These are phyloP conservation scores for Pseudozyma pruni DNA, from an alignment of 1,284 basidiomycete genomes.

Conservation along the genomic window DNA sequence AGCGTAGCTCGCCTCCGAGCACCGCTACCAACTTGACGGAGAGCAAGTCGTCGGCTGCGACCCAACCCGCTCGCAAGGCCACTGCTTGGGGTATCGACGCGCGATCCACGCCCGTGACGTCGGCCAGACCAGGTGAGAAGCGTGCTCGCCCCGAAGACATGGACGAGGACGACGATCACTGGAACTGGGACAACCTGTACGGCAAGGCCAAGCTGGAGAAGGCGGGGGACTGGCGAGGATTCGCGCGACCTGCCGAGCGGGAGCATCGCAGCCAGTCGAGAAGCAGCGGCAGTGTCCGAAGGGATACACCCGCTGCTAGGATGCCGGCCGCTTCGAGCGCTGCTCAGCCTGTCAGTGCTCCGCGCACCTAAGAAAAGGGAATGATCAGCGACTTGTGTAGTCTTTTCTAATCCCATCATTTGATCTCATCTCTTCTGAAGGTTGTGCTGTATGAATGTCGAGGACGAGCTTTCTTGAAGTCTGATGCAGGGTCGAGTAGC, in stretches of 20 bases:
- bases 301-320: conserved; percentile 11
- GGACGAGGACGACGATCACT: conserved; percentile 49
- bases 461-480: too few species aligned
- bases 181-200: conserved; percentile 51
- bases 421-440: neutral
- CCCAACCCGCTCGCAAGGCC: conserved; percentile 28
- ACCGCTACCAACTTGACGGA: conserved; percentile 7
- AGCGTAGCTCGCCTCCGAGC: conserved; percentile 38
- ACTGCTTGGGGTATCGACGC: conserved; percentile 49
- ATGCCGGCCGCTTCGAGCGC: conserved; percentile 16
- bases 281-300: conserved; percentile 14
- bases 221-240: conserved; percentile 48
- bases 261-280: conserved; percentile 23
- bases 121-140: conserved; percentile 24
- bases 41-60: conserved; percentile 7
- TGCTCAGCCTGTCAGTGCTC: conserved; percentile 26
- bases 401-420: conserved; percentile 2
- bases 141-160: conserved; percentile 38
- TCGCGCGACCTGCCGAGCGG: conserved; percentile 37
- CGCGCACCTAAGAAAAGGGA: conserved; percentile 27
- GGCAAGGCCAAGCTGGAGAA: conserved; percentile 47
- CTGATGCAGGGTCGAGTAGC: too few species aligned
- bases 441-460: too few species aligned
- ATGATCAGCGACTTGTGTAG: neutral
- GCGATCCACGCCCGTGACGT: conserved; percentile 19